A percentile compares a stretch with the other conserved stretches of the same genome.
phyloP scores from a whole-genome alignment of 2,329 filamentous ascomycete genomes.

The Chalaropsis ovoidea region DNA sequence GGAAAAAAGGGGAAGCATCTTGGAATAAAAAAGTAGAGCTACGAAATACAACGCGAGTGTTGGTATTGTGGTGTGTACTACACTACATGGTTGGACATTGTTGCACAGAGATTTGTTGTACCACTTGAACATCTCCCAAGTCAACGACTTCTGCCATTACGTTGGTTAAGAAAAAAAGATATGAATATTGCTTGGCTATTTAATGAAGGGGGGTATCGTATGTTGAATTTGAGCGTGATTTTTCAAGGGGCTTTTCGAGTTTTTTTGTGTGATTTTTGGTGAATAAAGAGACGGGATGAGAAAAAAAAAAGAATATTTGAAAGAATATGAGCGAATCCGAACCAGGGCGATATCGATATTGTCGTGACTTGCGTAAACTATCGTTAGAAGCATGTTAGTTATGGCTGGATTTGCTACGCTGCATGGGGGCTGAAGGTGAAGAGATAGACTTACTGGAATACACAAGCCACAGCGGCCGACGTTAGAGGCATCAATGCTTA shows the following conservation, averaged over 20 bases:
- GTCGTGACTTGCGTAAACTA: not conserved
- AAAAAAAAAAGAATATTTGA: not conserved
- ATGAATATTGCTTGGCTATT: not conserved
- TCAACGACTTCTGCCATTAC: not conserved
- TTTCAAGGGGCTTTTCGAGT: not conserved
- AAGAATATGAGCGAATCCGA: not conserved
- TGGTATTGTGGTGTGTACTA: too few species aligned
- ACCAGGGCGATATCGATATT: not conserved
- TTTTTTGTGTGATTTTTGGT: not conserved
- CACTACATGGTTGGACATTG: too few species aligned
- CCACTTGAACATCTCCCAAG: too few species aligned
- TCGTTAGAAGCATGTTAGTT: not conserved
- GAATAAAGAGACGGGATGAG: not conserved
- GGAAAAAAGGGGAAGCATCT: too few species aligned
- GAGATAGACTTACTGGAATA: not conserved
- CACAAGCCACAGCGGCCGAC: not conserved
- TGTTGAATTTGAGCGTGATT: not conserved
- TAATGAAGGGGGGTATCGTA: not conserved
- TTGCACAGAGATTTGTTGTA: too few species aligned
- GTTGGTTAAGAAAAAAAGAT: not conserved
- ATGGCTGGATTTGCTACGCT: not conserved
- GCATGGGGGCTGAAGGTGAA: not conserved
- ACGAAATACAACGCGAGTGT: too few species aligned
- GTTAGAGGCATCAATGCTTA: not conserved
- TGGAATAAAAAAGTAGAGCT: too few species aligned